These are phyloP conservation scores for Sugiyamaella xylanicola DNA, from an alignment of 1,139 yeast genomes.

Conservation along the genomic window DNA sequence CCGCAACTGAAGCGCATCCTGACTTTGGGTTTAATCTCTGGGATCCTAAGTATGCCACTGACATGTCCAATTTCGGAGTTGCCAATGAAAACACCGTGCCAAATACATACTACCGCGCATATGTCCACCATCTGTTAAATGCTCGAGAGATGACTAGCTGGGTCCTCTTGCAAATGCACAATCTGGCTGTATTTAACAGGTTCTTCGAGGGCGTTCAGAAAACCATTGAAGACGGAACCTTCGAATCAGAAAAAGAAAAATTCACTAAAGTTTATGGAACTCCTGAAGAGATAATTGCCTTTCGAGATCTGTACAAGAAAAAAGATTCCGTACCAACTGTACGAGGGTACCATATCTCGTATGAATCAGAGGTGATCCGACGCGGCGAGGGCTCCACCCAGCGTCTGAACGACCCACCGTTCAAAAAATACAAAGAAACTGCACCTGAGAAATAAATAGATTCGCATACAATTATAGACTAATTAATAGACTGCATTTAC, in stretches of 20 bases:
- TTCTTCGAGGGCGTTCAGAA: slow-evolving; percentile 42
- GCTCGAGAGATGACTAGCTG: slow-evolving; percentile 49
- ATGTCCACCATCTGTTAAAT: slow-evolving; percentile 45
- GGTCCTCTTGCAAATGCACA: slow-evolving; percentile 47
- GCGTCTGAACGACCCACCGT: slow-evolving; percentile 29
- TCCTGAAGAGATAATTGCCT: slow-evolving; percentile 21
- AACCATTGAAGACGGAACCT: slow-evolving; percentile 39
- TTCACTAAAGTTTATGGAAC: slow-evolving; percentile 38
- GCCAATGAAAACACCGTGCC: slow-evolving; percentile 26
- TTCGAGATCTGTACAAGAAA: slow-evolving; percentile 27
- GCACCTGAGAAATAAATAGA: not conserved
- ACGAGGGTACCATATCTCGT: slow-evolving; percentile 32
- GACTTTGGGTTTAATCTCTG: slow-evolving; percentile 41
- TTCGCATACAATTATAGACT: not conserved
- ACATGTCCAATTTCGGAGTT: slow-evolving; percentile 36
- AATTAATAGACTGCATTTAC: not conserved
- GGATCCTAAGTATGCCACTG: slow-evolving; percentile 39
- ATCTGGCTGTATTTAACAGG: slow-evolving; percentile 35
- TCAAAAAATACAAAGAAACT: slow-evolving; percentile 18
- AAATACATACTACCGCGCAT: slow-evolving; percentile 42
- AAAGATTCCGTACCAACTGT: slow-evolving; percentile 30
- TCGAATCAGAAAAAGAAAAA: slow-evolving; percentile 32
- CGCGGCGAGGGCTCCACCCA: slow-evolving; percentile 25
- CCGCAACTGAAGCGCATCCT: slow-evolving; percentile 26
- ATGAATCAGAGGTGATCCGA: slow-evolving; percentile 25